Base-by-base conservation (phyloP, 2,329 filamentous ascomycete genomes). In the Tolypocladium ovalisporum region DNA sequence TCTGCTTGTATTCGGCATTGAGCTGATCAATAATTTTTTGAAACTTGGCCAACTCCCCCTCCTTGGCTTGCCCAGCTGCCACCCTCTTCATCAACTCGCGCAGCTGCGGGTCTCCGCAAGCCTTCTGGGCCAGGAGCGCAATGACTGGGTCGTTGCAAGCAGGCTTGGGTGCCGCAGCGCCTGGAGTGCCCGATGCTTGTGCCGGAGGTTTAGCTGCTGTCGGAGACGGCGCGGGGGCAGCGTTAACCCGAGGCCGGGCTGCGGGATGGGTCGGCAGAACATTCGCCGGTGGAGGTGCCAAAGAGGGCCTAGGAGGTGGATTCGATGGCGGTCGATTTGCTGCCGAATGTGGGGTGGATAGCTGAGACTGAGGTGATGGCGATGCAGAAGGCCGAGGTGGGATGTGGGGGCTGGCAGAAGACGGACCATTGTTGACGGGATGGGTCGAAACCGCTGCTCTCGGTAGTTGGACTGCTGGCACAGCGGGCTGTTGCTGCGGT, bases 71-170 rank as follows among this genome's bases (percentile, higher is more conserved):
- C 1, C 89, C 89, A 34, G 86, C 84, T 0, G 89, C 89, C 0
- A 94, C 89, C 56, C 89, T 83, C 68, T 90, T 90, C 89, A 94
- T 94, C 0, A 94, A 76, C 39, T 87, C 84, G 58, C 90, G 86
- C 12, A 94, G 75, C 57, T 87, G 79, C 0, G 84, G 80, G 66
- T 94, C 87, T 32, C 82, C 84, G 0, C 87, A 88, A 8, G 89
- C 89, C 62, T 84, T 83, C 64, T 89, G 86, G 0, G 89, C 89
- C 32, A 94, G 75, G 61, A 88, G 84, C 54, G 90, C 86, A 57
- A 94, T 93, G 49, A 94, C 90, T 0, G 89, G 89, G 66, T 93
- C 89, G 29, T 76, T 73, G n/a, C 72, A 59, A 10, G 65, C 64
- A 4, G 69, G 64, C 56, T 68, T 69, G 9, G 63, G 56, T 1